These are phyloP conservation scores for Zygnema circumcarinatum DNA, from an alignment of 139 green algal species.

Conservation along the genomic window DNA sequence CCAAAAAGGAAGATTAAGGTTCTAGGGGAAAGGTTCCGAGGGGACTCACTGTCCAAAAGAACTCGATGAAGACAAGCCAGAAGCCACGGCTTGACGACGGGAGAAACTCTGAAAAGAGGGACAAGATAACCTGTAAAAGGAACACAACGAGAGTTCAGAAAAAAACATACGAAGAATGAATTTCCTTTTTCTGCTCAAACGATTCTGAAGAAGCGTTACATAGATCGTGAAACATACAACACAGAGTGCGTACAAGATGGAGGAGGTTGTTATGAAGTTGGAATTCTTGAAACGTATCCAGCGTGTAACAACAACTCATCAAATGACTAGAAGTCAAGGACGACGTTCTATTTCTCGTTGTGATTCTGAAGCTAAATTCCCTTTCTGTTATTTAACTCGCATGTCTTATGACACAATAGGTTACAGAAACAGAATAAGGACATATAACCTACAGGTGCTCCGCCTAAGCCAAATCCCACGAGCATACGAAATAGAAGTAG, in stretches of 20 bases:
- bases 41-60: constrained; percentile 76
- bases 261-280: too few relatives aligned
- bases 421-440: neutral
- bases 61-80: constrained; percentile 72
- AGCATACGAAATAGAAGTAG: constrained; percentile 50
- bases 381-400: too few relatives aligned
- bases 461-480: constrained; percentile 53
- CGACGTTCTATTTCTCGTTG: too few relatives aligned
- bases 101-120: constrained; percentile 58
- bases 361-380: too few relatives aligned
- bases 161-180: neutral
- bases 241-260: too few relatives aligned
- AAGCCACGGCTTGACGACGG: constrained; percentile 64
- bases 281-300: too few relatives aligned
- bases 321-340: too few relatives aligned
- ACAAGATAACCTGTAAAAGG: constrained; percentile 47
- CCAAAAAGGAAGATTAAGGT: too few relatives aligned
- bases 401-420: too few relatives aligned
- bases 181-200: neutral
- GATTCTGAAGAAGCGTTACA: constrained; percentile 8
- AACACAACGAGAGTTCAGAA: neutral
- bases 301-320: too few relatives aligned
- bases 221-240: too few relatives aligned
- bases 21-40: too few relatives aligned
- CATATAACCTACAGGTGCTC: constrained; percentile 23